Evolutionary conservation across 805 yeast species (phyloP), one percentile per base, ranked within the genome.

Genomic region (Zygoascus flipseniorum): DNA sequence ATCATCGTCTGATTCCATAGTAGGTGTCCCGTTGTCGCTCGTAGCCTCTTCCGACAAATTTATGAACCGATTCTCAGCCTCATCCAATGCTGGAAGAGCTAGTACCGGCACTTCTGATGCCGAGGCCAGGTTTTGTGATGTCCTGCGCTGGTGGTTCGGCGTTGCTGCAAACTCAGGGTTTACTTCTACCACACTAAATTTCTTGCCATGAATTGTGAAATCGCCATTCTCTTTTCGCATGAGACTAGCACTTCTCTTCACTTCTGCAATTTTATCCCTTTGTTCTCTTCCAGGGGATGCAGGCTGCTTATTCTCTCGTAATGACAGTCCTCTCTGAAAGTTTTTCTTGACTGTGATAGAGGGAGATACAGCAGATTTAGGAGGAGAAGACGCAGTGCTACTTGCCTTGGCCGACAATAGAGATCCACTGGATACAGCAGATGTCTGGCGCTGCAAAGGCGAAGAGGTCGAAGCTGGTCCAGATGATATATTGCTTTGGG

Each of bases 111-210:
- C 28, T 23, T 6, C 28, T 23, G 28, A 23, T 6, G 28, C 6
- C 28, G 28, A 23, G 6, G 28, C 16, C 9, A 18, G n/a, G 8
- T 20, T 39, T n/a, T 54, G 51, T 10, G 58, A 56, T 2, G 52
- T 41, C 10, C 61, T 51, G 2, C 60, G 43, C 19, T 54, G 56
- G 43, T 56, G 60, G 37, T 54, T 54, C 20, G 59, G 56, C 8
- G 58, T 53, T 39, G 59, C 56, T 2, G 62, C 64, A 51, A 65
- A 58, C 28, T 65, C 67, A 1, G 68, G 69, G 43, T 65, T 65
- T 31, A 66, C 65, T 43, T 64, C 61, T 2, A 65, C 69, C 5
- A 66, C 61, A 13, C 65, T 56, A 53, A 65, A 65, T 47, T 60
- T 63, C 53, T 61, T 61, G n/a, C 69, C 69, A 23, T 60, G 58